Conservation (phyloP, 805 yeast genomes). For the Metschnikowia peoriensis region DNA sequence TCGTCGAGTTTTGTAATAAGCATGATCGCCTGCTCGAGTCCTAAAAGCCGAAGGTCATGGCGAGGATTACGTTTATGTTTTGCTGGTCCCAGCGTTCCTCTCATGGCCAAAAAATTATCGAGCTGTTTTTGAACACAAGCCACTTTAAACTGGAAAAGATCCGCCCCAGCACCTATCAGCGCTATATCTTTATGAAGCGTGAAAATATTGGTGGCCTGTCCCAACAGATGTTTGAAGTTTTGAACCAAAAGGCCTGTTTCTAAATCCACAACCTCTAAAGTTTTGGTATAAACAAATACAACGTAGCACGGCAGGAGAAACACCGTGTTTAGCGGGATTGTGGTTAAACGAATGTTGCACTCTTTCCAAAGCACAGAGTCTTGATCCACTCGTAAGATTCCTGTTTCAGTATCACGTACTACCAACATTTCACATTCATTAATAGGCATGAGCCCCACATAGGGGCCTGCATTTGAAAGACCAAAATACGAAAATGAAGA, state of each 20-base stretch:
- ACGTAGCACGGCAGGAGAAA: constrained; percentile 34
- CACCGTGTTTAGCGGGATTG: constrained; percentile 26
- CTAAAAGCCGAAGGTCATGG: constrained; percentile 30
- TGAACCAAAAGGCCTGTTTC: constrained; percentile 37
- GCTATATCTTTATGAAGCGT: constrained; percentile 12
- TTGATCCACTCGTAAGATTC: constrained; percentile 15
- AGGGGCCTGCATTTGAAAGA: constrained; percentile 29
- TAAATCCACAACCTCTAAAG: constrained; percentile 34
- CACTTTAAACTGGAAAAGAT: constrained; percentile 30
- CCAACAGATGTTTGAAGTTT: constrained; percentile 31
- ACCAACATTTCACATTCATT: constrained; percentile 19
- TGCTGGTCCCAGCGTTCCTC: constrained; percentile 12
- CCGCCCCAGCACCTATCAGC: constrained; percentile 27
- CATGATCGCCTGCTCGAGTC: constrained; percentile 34
- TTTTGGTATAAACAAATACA: constrained; percentile 30
- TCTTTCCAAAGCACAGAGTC: constrained; percentile 11
- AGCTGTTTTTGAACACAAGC: constrained; percentile 32
- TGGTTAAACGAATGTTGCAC: constrained; percentile 24
- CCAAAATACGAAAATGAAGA: constrained; percentile 42
- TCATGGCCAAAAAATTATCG: constrained; percentile 32
- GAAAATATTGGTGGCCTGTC: constrained; percentile 22
- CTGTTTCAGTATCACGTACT: constrained; percentile 34
- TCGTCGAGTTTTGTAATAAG: constrained; percentile 27
- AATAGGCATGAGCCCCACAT: constrained; percentile 21
- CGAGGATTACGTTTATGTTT: constrained; percentile 24